Base-by-base conservation (phyloP, 2,329 filamentous ascomycete genomes). In the Penicillium sp. region DNA sequence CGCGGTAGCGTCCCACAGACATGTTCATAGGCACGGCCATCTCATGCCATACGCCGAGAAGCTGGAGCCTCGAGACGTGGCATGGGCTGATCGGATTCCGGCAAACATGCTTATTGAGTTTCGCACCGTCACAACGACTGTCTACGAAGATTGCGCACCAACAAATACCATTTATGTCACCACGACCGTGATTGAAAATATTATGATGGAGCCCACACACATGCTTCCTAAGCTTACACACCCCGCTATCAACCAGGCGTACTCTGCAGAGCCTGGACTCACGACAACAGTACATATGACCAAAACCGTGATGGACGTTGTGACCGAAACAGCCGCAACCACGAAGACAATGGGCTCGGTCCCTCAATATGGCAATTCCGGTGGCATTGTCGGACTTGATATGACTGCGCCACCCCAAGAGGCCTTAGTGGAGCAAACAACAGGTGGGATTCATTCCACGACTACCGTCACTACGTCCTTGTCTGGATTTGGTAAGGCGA, bases 1-100 rank as follows among this genome's bases (percentile, higher is more conserved):
- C 42, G 64, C 62, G 63, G 62, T 55, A 61, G 67, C 49, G 40
- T 59, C 12, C 58, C 64, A 51, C 51, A 66, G 53, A 64, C 66
- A 55, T 49, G 66, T 64, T n/a, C 69, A 67, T 53, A 49, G 43
- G 35, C 65, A 64, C 47, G 53, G 35, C 15, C 55, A 63, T 20
- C 33, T 50, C 22, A 51, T 51, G 35, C 54, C 42, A 14, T 49
- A 58, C 41, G 48, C 42, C 9, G 37, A 60, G n/a, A 20, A 31
- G 4, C 26, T 58, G 23, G 52, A 58, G 18, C 57, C 56, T 5
- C 31, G 57, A 35, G 58, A 57, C 20, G 4, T 55, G 11, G 26
- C 46, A 40, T 52, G 43, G 31, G 20, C 20, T 14, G 42, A 60
- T 25, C 51, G 15, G 1, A 40, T 52, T 20, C 45, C 55, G 2